Base-by-base conservation (phyloP, 345 rosid species). In the Moricandia moricandioides region DNA sequence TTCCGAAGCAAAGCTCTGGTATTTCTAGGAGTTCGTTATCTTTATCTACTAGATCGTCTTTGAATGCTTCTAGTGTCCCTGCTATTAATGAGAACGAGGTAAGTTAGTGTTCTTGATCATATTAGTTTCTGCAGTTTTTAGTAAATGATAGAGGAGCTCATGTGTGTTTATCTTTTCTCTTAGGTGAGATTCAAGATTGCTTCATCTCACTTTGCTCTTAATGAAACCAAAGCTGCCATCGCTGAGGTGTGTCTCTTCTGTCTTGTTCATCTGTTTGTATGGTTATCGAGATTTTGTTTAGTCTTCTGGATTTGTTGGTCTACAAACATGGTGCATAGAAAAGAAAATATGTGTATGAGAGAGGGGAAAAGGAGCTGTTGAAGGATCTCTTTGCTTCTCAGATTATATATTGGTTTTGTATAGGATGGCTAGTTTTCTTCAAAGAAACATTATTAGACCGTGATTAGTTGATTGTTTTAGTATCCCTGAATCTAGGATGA, bases 161-260 rank as follows among this genome's bases (percentile, higher is more conserved):
- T 61, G 29, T 16, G 65, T 62, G 40, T 67, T 34, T 70, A 65
- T 8, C 14, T 13, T 78, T 55, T 43, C 5, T 73, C 8, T 27
- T 31, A 95, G 99, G 97, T 95, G 82, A 90, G 85, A 77, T 90
- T 90, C 85, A 95, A 92, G 86, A 85, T 95, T 76, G 99, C 99
- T 4, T 89, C 96, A n/a, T 92, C 94, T 74, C 90, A 86, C 75
- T 84, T 84, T 81, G 83, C 91, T 31, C 80, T 95, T 31, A 83
- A 72, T 73, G 99, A 92, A 70, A 84, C 81, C 37, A 89, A 86
- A 88, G 85, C 91, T 0, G 98, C 99, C 4, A 84, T 92, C 69
- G 85, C 83, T 60, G 99, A 95, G 98, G 99, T 92, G 73, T 49
- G 67, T 8, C 51, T 8, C 49, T 65, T 70, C 17, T 11, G 62